Evolutionary conservation across 768 basidiomycete genomes (phyloP).

Genomic region (Gyrodon lividus): DNA sequence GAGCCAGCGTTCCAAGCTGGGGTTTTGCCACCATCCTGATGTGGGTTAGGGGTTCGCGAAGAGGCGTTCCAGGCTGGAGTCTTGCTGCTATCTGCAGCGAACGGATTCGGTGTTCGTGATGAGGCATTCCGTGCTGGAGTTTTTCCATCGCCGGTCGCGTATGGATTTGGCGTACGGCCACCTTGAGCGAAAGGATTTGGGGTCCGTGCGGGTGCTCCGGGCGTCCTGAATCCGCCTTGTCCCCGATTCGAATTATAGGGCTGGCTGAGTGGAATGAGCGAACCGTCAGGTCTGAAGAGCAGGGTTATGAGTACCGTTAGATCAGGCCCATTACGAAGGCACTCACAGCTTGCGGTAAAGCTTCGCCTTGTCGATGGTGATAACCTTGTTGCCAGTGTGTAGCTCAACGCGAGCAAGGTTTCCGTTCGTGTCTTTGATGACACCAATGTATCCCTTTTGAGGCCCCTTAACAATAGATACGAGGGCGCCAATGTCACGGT

Average conservation of each 20-base stretch:
- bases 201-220: constrained; percentile 43
- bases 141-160: constrained; percentile 53
- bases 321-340: not conserved
- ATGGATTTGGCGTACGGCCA: constrained; percentile 66
- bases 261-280: constrained; percentile 49
- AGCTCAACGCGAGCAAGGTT: constrained; percentile 85
- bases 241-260: constrained; percentile 23
- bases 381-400: constrained; percentile 82
- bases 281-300: constrained; percentile 52
- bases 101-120: constrained; percentile 71
- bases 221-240: constrained; percentile 30
- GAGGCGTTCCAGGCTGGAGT: constrained; percentile 69
- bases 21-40: constrained; percentile 45
- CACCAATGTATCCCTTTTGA: constrained; percentile 87
- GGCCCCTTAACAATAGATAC: constrained; percentile 85
- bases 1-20: constrained; percentile 48
- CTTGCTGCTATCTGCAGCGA: constrained; percentile 51
- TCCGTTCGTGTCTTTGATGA: constrained; percentile 94
- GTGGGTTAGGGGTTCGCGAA: constrained; percentile 72
- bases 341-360: constrained; percentile 71
- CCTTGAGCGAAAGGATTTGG: constrained; percentile 45
- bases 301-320: constrained; percentile 8
- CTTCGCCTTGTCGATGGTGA: constrained; percentile 82
- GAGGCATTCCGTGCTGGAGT: constrained; percentile 66
- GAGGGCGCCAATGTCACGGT: constrained; percentile 74